phyloP scores from a whole-genome alignment of 495 filamentous ascomycete species.

The Cairneyella variabilis region DNA sequence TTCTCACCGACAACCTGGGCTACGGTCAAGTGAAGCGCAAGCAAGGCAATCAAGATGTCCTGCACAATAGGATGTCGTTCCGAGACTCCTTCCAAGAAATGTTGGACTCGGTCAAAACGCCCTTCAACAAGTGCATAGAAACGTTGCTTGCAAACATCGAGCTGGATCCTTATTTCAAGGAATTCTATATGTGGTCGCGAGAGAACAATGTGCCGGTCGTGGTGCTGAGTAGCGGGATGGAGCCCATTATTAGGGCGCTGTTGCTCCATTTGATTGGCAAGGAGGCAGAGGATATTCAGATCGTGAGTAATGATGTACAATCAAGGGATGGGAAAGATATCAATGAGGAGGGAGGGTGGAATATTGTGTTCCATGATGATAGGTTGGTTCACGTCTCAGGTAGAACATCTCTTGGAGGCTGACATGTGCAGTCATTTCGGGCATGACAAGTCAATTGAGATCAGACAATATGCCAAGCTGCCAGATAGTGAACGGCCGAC shows the following conservation, averaged over 20 bases:
- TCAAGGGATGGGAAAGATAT: slow-evolving; percentile 66
- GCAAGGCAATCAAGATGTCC: slow-evolving; percentile 65
- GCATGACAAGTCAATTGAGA: slow-evolving; percentile 88
- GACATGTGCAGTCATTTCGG: slow-evolving; percentile 63
- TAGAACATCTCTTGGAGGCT: slow-evolving; percentile 5
- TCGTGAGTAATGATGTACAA: slow-evolving; percentile 78
- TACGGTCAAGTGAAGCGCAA: slow-evolving; percentile 65
- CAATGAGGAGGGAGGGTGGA: slow-evolving; percentile 77
- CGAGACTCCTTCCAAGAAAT: slow-evolving; percentile 83
- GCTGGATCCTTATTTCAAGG: slow-evolving; percentile 78
- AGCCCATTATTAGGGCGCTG: slow-evolving; percentile 81
- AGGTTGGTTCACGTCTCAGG: slow-evolving; percentile 43
- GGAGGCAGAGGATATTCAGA: slow-evolving; percentile 68
- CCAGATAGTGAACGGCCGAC: slow-evolving; percentile 64
- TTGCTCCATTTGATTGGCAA: slow-evolving; percentile 73
- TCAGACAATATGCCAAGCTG: slow-evolving; percentile 75
- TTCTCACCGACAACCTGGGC: slow-evolving; percentile 88
- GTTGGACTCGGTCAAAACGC: slow-evolving; percentile 75
- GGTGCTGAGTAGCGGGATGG: slow-evolving; percentile 86
- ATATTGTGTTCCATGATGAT: slow-evolving; percentile 83
- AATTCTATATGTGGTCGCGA: slow-evolving; percentile 78
- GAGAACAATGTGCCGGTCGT: slow-evolving; percentile 87
- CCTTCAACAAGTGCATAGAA: slow-evolving; percentile 76
- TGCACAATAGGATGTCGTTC: slow-evolving; percentile 65
- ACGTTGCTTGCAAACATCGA: slow-evolving; percentile 76